Base-by-base conservation (phyloP, 495 filamentous ascomycete species). In the Neurospora sp. region DNA sequence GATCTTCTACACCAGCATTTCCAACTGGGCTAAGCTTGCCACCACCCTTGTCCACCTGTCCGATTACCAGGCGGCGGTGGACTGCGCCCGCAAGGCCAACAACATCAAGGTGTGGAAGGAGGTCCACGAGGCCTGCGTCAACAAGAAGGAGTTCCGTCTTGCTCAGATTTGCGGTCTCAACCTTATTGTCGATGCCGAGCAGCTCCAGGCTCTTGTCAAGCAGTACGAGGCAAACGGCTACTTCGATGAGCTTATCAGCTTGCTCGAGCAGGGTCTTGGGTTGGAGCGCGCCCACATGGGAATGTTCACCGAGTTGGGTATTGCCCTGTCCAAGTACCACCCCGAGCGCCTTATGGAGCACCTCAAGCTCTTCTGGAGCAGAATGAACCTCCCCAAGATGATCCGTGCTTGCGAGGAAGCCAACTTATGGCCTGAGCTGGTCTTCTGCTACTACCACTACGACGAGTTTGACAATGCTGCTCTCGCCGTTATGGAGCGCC, bases 41-140 rank as follows among this genome's bases (percentile, higher is more conserved):
- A 98, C 96, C 15, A 98, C 96, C 36, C 86, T 98, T 73, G 96
- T 99, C 28, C 95, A 98, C 81, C 88, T 99, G 9, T 92, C 92
- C 78, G 96, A 99, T 71, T 98, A 99, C 84, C 96, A 99, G 81
- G 94, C 94, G 72, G 96, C 96, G 37, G 96, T 99, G 40, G 96
- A 99, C 83, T 98, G 94, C 78, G 96, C 96, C 34, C 93, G 96
- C 79, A 98, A 98, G 85, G 96, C 96, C 80, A 99, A 98, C 87
- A 99, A 94, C 85, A 94, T 96, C 84, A 97, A 97, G 87, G 96
- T 99, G 71, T 99, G 96, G 96, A 97, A 94, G 85, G 93, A 99
- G 83, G 96, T 99, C 76, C 97, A 98, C 83, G 92, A 92, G 80
- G 96, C 96, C 42, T 99, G 96, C 82, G 93, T 99, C 71, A 88